Evolutionary conservation across 495 filamentous ascomycete genomes (phyloP), one percentile per base, ranked within the genome.

Genomic region (Penicillium flavigenum): DNA sequence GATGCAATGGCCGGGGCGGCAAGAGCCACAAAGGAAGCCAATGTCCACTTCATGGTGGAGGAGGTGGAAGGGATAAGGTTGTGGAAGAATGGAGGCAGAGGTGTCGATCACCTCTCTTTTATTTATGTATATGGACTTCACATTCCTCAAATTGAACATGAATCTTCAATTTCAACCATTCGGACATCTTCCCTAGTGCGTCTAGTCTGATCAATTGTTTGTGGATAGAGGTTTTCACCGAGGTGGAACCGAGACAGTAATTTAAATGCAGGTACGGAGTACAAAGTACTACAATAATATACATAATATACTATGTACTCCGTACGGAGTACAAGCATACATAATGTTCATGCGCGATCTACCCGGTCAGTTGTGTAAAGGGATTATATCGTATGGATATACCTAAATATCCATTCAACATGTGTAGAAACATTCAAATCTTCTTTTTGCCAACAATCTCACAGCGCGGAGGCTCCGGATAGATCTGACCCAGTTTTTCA

Each of bases 31-130:
- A 65, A 22, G 16, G 60, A 56, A 26, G 56, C 48, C 22, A 66
- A 56, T 34, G 52, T 43, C 64, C 62, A 68, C 66, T 73, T 71
- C 70, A 73, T 73, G 49, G 47, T 68, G 57, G 50, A 42, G 57
- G 41, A 47, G 47, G 26, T 36, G 39, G 36, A 60, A 50, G 49
- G 36, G 45, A 46, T 47, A 44, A 46, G 45, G 7, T 50, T 43
- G 46, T 31, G 27, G 22, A 36, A 52, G 44, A 47, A 26, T 43
- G 49, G 48, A 54, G 56, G 34, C 8, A 22, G 29, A 42, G 29
- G 41, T 56, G 62, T 45, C 56, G 62, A 64, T 64, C 59, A 32
- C 42, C 43, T 27, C 31, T 34, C 11, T 26, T 56, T 48, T 57
- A 59, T 43, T 52, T 56, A 47, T 26, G 24, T 26, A 26, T 41